phyloP scores from a whole-genome alignment of 129 eudicot genomes.

The Chrysanthemum makinoi region DNA sequence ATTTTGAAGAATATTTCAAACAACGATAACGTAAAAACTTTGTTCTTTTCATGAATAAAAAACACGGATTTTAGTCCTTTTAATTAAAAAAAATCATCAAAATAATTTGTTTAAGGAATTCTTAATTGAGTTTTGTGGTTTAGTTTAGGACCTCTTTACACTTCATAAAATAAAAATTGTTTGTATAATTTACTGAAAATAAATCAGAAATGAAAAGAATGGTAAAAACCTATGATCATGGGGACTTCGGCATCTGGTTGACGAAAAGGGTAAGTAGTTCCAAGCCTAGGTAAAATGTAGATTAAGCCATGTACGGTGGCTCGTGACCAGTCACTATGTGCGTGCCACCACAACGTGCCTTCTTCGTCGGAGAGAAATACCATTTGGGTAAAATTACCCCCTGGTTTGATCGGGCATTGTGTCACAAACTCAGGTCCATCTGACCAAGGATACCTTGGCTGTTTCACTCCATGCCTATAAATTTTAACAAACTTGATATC shows the following conservation, averaged over 20 bases:
- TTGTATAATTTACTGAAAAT: neutral
- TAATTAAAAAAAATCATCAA: no score
- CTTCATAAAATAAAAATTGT: neutral
- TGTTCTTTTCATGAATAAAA: no score
- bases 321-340: slow-evolving; percentile 72
- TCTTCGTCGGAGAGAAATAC: slow-evolving; percentile 48
- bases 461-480: slow-evolving; percentile 67
- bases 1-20: no score
- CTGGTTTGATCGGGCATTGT: slow-evolving; percentile 66
- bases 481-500: neutral
- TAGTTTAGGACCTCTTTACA: no score
- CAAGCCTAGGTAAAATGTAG: slow-evolving; percentile 39
- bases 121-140: no score
- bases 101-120: no score
- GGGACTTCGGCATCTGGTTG: slow-evolving; percentile 49
- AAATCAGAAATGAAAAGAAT: neutral
- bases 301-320: slow-evolving; percentile 55
- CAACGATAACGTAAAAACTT: no score
- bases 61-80: no score
- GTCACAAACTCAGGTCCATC: slow-evolving; percentile 66
- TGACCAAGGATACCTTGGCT: slow-evolving; percentile 69
- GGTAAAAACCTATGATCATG: slow-evolving; percentile 43
- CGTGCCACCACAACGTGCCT: slow-evolving; percentile 79
- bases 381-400: slow-evolving; percentile 44
- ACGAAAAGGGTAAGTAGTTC: slow-evolving; percentile 50